These are phyloP conservation scores for Aspergillus vadensis DNA, from an alignment of 2,329 filamentous ascomycete genomes.

Conservation along the genomic window DNA sequence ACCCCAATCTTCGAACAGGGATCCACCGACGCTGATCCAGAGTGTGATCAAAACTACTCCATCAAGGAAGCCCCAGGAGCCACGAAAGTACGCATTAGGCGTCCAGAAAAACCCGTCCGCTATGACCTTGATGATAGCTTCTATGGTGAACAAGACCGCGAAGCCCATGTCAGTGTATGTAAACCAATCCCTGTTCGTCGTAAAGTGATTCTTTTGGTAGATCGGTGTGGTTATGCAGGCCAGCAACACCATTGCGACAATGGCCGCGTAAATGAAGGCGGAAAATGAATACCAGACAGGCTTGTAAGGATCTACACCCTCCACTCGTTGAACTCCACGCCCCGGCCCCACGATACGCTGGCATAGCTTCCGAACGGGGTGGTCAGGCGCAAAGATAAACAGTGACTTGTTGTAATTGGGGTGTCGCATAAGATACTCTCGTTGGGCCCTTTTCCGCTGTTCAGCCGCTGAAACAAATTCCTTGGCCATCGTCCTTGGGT, in stretches of 20 bases:
- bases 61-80: conserved; percentile 96
- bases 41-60: conserved; percentile 86
- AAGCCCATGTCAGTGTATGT: conserved; percentile 92
- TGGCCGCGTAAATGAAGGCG: conserved; percentile 87
- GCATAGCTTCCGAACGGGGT: conserved; percentile 77
- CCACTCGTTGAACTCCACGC: conserved; percentile 79
- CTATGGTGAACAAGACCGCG: conserved; percentile 79
- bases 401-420: conserved; percentile 91
- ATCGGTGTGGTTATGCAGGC: conserved; percentile 93
- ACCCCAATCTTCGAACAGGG: conserved; percentile 76
- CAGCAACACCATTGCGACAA: conserved; percentile 96
- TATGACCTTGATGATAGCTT: conserved; percentile 88
- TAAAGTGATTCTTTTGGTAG: conserved; percentile 86
- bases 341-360: conserved; percentile 90
- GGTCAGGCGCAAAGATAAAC: conserved; percentile 78
- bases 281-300: conserved; percentile 92
- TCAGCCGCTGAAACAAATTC: conserved; percentile 84
- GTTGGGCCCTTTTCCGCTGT: conserved; percentile 80
- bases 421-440: conserved; percentile 84
- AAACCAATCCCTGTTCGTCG: conserved; percentile 80
- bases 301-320: conserved; percentile 86
- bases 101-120: conserved; percentile 96
- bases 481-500: conserved; percentile 84
- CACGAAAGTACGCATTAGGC: conserved; percentile 93
- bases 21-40: conserved; percentile 90